Conservation (phyloP, 2,329 filamentous ascomycete genomes). For the Colletotrichum chlorophyti region DNA sequence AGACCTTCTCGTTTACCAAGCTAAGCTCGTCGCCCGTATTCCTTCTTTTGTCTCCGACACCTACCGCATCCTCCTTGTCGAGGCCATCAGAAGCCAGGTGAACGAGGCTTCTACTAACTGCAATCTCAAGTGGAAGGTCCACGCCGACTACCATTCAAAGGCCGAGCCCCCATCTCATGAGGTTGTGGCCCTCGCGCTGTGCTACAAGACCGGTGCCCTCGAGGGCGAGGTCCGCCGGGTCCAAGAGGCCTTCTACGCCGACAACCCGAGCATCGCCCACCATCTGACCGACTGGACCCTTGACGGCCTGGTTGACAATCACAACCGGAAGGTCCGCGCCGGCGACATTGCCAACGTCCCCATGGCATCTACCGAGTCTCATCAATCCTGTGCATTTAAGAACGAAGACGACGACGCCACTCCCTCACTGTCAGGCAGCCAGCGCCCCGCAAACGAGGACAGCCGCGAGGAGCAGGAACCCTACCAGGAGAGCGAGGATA, state of each 20-base stretch:
- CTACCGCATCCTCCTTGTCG: not conserved
- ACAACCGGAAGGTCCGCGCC: not conserved
- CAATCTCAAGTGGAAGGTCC: slow-evolving; percentile 7
- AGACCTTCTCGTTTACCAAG: not conserved
- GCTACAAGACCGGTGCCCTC: slow-evolving; percentile 2
- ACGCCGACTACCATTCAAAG: not conserved
- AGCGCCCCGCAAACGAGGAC: no score
- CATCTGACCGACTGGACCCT: slow-evolving; percentile 14
- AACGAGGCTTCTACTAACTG: not conserved
- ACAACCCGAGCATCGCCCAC: not conserved
- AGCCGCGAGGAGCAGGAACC: no score
- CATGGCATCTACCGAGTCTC: no score
- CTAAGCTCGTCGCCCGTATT: not conserved
- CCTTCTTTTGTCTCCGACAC: not conserved
- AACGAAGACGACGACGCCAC: not conserved
- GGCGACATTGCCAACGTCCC: not conserved
- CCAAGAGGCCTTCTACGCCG: slow-evolving; percentile 10
- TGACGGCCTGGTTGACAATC: not conserved
- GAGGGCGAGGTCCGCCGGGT: not conserved
- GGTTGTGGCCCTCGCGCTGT: slow-evolving; percentile 15
- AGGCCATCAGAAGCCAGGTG: not conserved
- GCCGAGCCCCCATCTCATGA: not conserved
- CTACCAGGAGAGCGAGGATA: no score
- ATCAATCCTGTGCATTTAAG: no score
- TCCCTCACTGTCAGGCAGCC: no score